Conservation (phyloP, 2,329 filamentous ascomycete species). For the Arthrobotrys megalospora region DNA sequence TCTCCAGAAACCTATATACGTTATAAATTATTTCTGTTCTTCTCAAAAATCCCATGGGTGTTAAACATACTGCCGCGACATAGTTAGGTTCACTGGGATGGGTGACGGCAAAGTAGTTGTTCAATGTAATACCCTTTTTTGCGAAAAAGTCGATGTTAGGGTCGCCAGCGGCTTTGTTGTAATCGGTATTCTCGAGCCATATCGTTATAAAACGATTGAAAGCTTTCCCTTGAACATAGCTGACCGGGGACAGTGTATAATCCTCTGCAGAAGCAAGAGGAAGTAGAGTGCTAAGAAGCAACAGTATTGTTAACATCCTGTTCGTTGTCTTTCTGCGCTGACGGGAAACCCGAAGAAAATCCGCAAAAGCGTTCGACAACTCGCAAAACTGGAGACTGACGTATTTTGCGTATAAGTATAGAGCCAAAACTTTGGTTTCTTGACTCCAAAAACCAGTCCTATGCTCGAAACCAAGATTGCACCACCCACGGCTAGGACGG, state of each 20-base stretch:
- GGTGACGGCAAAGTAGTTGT: constrained; percentile 75
- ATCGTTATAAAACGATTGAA: constrained; percentile 81
- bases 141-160: constrained; percentile 74
- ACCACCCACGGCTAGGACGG: constrained; percentile 47
- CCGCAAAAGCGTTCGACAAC: constrained; percentile 53
- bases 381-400: constrained; percentile 27
- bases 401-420: constrained; percentile 63
- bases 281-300: constrained; percentile 27
- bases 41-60: not conserved
- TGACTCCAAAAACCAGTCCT: constrained; percentile 31
- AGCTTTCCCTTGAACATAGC: constrained; percentile 77
- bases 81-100: constrained; percentile 86
- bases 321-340: not conserved
- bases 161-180: constrained; percentile 76
- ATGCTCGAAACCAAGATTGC: constrained; percentile 46
- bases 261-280: constrained; percentile 25
- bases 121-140: constrained; percentile 75
- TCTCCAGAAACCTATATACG: constrained; percentile 72
- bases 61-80: constrained; percentile 72
- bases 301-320: constrained; percentile 45
- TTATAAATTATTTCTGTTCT: not conserved
- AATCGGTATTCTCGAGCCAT: constrained; percentile 85
- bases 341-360: constrained; percentile 33
- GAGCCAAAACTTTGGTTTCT: constrained; percentile 48
- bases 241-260: constrained; percentile 69